These are phyloP conservation scores for Saccharomyces cerevisiae DNA, from an alignment of 805 yeast species.

Conservation along the genomic window DNA sequence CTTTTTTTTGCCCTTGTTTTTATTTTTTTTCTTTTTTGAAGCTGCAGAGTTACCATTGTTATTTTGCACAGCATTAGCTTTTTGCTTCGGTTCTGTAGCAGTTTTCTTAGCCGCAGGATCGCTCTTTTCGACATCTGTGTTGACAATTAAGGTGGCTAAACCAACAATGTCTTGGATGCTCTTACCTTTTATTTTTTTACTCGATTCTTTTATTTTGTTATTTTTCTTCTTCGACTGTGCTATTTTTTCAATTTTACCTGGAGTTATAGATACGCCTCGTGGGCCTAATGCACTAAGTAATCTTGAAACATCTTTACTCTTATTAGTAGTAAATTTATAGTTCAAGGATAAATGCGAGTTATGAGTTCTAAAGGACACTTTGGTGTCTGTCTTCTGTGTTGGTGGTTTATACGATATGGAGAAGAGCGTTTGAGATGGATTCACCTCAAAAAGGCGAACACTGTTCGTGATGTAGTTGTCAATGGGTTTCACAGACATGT, in stretches of 20 bases:
- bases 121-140: slow-evolving; percentile 23
- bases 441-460: slow-evolving; percentile 35
- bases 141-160: slow-evolving; percentile 21
- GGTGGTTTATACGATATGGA: slow-evolving; percentile 33
- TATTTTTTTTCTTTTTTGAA: slow-evolving; percentile 21
- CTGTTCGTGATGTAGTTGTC: slow-evolving; percentile 38
- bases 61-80: slow-evolving; percentile 2
- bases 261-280: slow-evolving; percentile 38
- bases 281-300: slow-evolving; percentile 70
- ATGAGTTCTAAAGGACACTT: slow-evolving; percentile 45
- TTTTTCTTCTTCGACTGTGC: slow-evolving; percentile 4
- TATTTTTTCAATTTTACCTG: slow-evolving; percentile 20
- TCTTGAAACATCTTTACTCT: slow-evolving; percentile 66
- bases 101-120: slow-evolving; percentile 10
- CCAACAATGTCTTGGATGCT: slow-evolving; percentile 20
- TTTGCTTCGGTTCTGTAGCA: slow-evolving; percentile 2
- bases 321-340: slow-evolving; percentile 48
- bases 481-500: slow-evolving; percentile 28
- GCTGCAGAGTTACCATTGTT: slow-evolving; percentile 9
- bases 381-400: slow-evolving; percentile 3
- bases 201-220: slow-evolving; percentile 1
- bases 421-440: slow-evolving; percentile 31
- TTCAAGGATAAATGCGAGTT: slow-evolving; percentile 60
- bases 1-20: slow-evolving; percentile 24
- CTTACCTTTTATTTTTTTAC: slow-evolving; percentile 5